phyloP scores from a whole-genome alignment of 169 alveolate species.

The Theileria orientalis region DNA sequence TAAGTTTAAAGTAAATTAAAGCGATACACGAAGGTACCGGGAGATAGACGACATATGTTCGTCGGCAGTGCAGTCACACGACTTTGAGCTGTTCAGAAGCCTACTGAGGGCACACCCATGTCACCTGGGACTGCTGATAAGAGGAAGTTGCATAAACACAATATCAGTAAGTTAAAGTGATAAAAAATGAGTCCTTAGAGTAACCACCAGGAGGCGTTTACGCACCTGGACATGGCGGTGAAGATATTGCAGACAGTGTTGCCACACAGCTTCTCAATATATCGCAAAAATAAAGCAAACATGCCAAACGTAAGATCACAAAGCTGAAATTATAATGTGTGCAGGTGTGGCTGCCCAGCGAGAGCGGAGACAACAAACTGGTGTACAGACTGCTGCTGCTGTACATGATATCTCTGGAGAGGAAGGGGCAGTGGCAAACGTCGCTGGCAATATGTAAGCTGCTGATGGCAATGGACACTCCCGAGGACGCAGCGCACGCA shows the following conservation, averaged over 20 bases:
- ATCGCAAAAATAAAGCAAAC: conserved; percentile 15
- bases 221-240: conserved; percentile 8
- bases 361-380: conserved; percentile 9
- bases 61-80: conserved; percentile 44
- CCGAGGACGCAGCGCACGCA: conserved; percentile 43
- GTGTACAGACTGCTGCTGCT: conserved; percentile 42
- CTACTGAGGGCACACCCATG: conserved; percentile 20
- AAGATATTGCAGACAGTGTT: conserved; percentile 33
- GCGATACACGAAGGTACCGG: conserved; percentile 40
- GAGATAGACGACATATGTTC: conserved; percentile 24
- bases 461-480: conserved; percentile 53
- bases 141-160: conserved; percentile 46
- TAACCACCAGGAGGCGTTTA: conserved; percentile 54
- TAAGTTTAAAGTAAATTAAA: too few species aligned
- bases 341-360: conserved; percentile 53
- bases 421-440: conserved; percentile 53
- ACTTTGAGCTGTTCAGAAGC: conserved; percentile 27
- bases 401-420: conserved; percentile 58
- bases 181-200: conserved; percentile 12
- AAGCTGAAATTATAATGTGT: neutral
- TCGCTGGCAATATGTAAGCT: conserved; percentile 53
- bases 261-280: conserved; percentile 43
- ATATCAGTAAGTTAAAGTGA: conserved; percentile 20
- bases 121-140: conserved; percentile 39
- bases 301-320: conserved; percentile 21